These are phyloP conservation scores for Penicillium paxilli DNA, from an alignment of 495 filamentous ascomycete genomes.

Conservation along the genomic window DNA sequence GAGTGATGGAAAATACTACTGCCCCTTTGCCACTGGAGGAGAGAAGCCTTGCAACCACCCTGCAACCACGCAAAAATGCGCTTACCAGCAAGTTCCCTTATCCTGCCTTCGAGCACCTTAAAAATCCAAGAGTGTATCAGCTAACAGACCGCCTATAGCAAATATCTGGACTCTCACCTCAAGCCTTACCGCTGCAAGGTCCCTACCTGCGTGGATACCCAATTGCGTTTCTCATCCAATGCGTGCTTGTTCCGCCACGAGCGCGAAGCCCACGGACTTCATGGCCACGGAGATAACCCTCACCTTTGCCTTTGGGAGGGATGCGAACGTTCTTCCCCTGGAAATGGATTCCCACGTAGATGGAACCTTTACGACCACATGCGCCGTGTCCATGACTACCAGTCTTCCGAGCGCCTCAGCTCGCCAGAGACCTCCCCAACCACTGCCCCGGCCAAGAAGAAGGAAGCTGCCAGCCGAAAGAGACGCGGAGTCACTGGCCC, in stretches of 20 bases:
- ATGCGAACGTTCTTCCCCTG: constrained; percentile 75
- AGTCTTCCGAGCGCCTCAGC: constrained; percentile 45
- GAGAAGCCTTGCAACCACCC: constrained; percentile 77
- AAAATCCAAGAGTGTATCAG: not conserved
- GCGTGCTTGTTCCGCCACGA: constrained; percentile 94
- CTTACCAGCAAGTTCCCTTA: constrained; percentile 76
- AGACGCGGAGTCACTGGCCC: constrained; percentile 37
- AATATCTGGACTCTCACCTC: constrained; percentile 91
- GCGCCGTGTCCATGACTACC: constrained; percentile 88
- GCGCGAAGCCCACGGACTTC: constrained; percentile 90
- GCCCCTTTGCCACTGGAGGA: constrained; percentile 74
- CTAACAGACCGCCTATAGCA: constrained; percentile 58
- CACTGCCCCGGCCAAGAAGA: constrained; percentile 36
- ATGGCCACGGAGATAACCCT: constrained; percentile 89
- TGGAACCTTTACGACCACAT: constrained; percentile 96
- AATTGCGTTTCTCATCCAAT: constrained; percentile 79
- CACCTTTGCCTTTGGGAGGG: constrained; percentile 81
- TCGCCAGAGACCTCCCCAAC: constrained; percentile 43
- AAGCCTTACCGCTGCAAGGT: constrained; percentile 93
- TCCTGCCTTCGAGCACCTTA: not conserved
- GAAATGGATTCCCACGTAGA: constrained; percentile 85
- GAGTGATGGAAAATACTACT: constrained; percentile 82
- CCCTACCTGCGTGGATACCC: constrained; percentile 69
- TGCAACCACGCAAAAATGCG: constrained; percentile 91
- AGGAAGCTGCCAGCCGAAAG: constrained; percentile 44